Evolutionary conservation across 2,329 filamentous ascomycete genomes (phyloP).

Genomic region (Calonectria leucothoes): DNA sequence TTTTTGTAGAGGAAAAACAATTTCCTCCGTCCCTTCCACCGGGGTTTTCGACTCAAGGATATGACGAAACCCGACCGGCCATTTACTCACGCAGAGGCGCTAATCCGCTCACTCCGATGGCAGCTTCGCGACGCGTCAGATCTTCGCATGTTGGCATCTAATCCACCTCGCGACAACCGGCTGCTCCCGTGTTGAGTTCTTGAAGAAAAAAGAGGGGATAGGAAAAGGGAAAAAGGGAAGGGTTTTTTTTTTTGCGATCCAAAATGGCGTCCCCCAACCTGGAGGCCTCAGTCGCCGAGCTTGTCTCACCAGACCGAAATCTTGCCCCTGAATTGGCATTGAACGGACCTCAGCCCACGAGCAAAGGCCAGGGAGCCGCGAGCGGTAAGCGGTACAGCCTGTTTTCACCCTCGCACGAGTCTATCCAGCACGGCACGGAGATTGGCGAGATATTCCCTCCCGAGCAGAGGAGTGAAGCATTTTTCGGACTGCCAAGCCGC

Average conservation of each 20-base stretch:
- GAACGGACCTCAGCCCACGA: neutral
- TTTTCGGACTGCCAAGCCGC: conserved; percentile 78
- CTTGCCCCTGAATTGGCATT: neutral
- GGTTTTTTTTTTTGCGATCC: too few relatives aligned
- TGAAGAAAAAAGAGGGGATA: neutral
- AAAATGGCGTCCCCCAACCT: neutral
- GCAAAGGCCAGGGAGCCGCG: neutral
- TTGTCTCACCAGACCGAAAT: neutral
- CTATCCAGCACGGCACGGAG: conserved; percentile 92
- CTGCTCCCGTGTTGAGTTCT: neutral
- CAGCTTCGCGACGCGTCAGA: neutral
- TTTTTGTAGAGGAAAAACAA: neutral
- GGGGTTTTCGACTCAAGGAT: neutral
- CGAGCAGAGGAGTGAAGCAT: conserved; percentile 86
- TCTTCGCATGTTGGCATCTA: neutral
- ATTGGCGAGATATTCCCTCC: conserved; percentile 89
- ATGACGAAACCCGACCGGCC: neutral
- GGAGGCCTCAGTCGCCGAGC: neutral
- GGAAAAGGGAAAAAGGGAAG: neutral
- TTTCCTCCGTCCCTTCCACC: neutral
- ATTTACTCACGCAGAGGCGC: neutral
- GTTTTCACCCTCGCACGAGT: conserved; percentile 95
- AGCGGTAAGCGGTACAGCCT: conserved; percentile 87
- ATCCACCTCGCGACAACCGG: neutral
- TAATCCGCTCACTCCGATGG: neutral